A percentile compares a stretch with the other conserved stretches of the same genome.
Evolutionary conservation across 306 rosid species (phyloP).

Genomic region (Canavalia gladiata): DNA sequence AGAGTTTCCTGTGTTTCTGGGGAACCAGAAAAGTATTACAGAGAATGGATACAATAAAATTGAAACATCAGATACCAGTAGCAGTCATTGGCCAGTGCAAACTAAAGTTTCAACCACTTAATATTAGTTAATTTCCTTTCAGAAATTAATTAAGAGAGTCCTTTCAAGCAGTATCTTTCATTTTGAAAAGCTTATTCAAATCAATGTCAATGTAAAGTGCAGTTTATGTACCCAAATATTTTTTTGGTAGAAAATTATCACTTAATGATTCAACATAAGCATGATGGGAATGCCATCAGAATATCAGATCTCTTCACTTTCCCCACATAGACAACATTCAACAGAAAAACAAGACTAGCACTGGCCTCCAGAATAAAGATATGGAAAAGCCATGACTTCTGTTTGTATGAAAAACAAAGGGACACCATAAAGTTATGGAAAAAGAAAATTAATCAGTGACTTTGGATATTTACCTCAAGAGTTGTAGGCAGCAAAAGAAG

Average conservation of each 20-base stretch:
- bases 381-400: conserved; percentile 20
- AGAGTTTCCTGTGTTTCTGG: conserved; percentile 1
- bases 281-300: conserved; percentile 10
- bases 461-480: conserved; percentile 15
- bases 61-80: background rate
- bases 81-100: background rate
- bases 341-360: conserved; percentile 9
- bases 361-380: conserved; percentile 21
- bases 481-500: conserved; percentile 4
- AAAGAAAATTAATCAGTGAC: conserved; percentile 7
- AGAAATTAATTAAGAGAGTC: conserved; percentile 23
- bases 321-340: background rate
- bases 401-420: conserved; percentile 4
- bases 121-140: conserved; percentile 4
- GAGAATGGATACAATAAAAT: background rate
- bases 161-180: conserved; percentile 34
- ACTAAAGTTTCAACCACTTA: conserved; percentile 20
- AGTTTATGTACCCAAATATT: conserved; percentile 24
- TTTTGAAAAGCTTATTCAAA: conserved; percentile 36
- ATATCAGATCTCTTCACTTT: conserved; percentile 18
- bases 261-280: background rate
- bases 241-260: conserved; percentile 19
- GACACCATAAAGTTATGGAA: conserved; percentile 6
- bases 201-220: conserved; percentile 31
- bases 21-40: conserved; percentile 25